Evolutionary conservation across 768 basidiomycete species (phyloP).

Genomic region (Fistulinella prunicolor): DNA sequence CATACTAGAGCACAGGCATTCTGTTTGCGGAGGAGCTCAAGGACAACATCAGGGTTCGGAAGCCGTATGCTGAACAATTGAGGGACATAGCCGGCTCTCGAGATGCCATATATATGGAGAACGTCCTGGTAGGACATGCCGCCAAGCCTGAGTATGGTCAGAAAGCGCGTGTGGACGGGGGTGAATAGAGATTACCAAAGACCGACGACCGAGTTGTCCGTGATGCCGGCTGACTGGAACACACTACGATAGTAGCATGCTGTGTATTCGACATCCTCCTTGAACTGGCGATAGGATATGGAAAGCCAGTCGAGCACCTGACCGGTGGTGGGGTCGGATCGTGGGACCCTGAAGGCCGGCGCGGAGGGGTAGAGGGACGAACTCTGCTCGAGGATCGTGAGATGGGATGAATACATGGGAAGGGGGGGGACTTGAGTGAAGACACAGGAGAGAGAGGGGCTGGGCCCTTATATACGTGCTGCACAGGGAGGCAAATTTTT

Average conservation of each 20-base stretch:
- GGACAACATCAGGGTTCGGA: conserved; percentile 67
- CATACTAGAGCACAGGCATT: conserved; percentile 62
- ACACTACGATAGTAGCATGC: conserved; percentile 60
- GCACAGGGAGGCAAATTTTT: conserved; percentile 14
- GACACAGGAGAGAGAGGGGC: conserved; percentile 1
- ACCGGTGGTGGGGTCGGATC: conserved; percentile 40
- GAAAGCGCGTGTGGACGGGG: conserved; percentile 1
- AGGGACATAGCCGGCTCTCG: conserved; percentile 73
- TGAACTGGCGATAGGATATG: conserved; percentile 65
- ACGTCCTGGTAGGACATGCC: conserved; percentile 72
- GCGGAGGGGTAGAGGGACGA: conserved; percentile 47
- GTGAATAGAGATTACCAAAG: conserved; percentile 54
- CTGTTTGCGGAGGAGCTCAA: conserved; percentile 64
- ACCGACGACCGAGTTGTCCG: conserved; percentile 60
- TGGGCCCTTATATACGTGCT: conserved; percentile 30
- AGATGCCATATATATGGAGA: conserved; percentile 70
- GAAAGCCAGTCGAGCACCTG: conserved; percentile 52
- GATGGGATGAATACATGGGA: conserved; percentile 46
- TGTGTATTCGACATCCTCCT: conserved; percentile 58
- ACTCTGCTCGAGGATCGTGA: conserved; percentile 59
- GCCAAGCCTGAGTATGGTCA: conserved; percentile 50
- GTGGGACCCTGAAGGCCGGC: conserved; percentile 61
- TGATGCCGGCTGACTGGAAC: conserved; percentile 47
- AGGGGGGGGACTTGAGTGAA: conserved; percentile 3
- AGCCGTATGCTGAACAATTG: conserved; percentile 78